phyloP scores from a whole-genome alignment of 2,329 filamentous ascomycete genomes.

The Fusarium multiceps region DNA sequence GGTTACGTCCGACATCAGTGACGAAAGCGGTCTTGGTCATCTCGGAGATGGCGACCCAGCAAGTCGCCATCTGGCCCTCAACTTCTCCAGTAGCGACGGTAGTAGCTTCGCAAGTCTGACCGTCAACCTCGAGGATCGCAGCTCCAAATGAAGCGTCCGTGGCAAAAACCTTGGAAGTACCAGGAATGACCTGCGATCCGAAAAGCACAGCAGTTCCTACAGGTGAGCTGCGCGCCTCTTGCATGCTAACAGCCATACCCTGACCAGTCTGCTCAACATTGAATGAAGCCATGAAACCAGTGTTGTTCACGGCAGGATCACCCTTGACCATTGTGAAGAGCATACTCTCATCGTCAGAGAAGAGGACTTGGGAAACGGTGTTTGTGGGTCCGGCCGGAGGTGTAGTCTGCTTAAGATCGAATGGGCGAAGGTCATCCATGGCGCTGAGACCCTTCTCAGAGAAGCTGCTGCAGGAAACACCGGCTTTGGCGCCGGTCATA shows the following conservation, averaged over 20 bases:
- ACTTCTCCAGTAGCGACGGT: constrained; percentile 56
- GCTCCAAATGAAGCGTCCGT: constrained; percentile 70
- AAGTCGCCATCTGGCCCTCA: constrained; percentile 65
- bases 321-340: constrained; percentile 71
- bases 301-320: constrained; percentile 63
- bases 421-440: constrained; percentile 59
- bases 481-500: constrained; percentile 56
- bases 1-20: constrained; percentile 64
- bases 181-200: constrained; percentile 61
- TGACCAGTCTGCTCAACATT: constrained; percentile 49
- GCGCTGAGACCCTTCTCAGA: constrained; percentile 51
- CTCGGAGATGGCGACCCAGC: constrained; percentile 65
- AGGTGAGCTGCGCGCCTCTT: constrained; percentile 56
- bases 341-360: constrained; percentile 63
- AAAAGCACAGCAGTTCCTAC: constrained; percentile 68
- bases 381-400: constrained; percentile 68
- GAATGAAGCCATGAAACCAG: constrained; percentile 66
- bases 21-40: constrained; percentile 66
- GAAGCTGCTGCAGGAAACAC: constrained; percentile 59
- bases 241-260: constrained; percentile 38
- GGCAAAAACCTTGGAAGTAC: constrained; percentile 59
- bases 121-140: constrained; percentile 59
- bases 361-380: constrained; percentile 70
- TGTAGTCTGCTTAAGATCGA: constrained; percentile 65
- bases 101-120: constrained; percentile 44